phyloP scores from a whole-genome alignment of 2,329 filamentous ascomycete species.

The Coniella vitis region DNA sequence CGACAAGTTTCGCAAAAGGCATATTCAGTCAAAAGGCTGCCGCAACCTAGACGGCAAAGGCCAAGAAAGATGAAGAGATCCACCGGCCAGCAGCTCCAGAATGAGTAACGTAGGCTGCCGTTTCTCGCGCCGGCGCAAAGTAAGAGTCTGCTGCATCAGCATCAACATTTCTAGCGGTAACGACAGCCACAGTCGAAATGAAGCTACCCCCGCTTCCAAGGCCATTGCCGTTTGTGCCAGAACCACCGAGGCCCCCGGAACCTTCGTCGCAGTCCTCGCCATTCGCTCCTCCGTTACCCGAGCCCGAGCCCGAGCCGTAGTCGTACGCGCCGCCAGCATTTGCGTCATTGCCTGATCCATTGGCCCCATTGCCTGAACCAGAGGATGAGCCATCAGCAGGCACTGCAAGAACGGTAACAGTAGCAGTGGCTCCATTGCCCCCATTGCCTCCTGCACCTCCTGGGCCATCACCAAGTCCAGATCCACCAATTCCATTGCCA shows the following conservation, averaged over 20 bases:
- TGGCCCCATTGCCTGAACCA: conserved; percentile 4
- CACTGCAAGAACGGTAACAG: conserved; percentile 9
- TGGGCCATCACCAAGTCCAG: conserved; percentile 1
- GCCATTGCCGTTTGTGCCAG: conserved; percentile 1
- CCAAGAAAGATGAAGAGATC: conserved; percentile 12
- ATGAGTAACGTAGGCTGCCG: conserved; percentile 11
- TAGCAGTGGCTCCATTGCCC: conserved; percentile 5
- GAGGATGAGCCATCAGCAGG: conserved; percentile 5
- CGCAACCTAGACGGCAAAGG: conserved; percentile 16
- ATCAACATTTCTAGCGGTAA: conserved; percentile 15
- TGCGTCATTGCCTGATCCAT: neutral
- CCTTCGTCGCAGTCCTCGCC: neutral
- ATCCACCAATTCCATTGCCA: conserved; percentile 5
- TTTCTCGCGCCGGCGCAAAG: conserved; percentile 7
- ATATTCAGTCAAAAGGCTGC: conserved; percentile 14
- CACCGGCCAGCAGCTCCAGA: conserved; percentile 10
- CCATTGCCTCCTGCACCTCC: conserved; percentile 1
- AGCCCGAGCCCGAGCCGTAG: neutral
- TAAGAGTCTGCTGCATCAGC: conserved; percentile 1
- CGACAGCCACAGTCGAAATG: conserved; percentile 14
- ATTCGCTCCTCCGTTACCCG: conserved; percentile 2
- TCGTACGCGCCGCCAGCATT: neutral
- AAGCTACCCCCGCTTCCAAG: conserved; percentile 8
- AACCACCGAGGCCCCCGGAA: conserved; percentile 1
- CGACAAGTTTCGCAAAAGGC: conserved; percentile 9